Evolutionary conservation across 768 basidiomycete species (phyloP), one percentile per base, ranked within the genome.

Genomic region (Artomyces pyxidatus): DNA sequence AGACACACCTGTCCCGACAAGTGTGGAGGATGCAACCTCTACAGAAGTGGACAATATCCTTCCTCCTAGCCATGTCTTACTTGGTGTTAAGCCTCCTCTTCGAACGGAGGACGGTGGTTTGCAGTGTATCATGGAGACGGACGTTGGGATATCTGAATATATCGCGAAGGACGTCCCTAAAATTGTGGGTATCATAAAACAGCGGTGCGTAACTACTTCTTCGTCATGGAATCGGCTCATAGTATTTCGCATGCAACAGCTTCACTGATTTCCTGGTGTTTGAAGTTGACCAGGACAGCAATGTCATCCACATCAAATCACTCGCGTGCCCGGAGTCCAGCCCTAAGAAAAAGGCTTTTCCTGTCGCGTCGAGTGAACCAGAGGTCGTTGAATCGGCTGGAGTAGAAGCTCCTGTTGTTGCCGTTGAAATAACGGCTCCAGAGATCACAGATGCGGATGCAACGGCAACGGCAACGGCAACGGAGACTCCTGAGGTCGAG

Each of bases 221-320:
- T 16, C 26, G 22, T 27, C 42, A 29, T 25, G 6, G 43, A 28
- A 43, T n/a, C 17, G 49, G 44, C 28, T 44, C 22, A 19, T 27
- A 47, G 47, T 49, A 55, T 29, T 54, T 32, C 2, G 17, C 19
- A 40, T 14, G 35, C 27, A 45, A 23, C 60, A 96, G 94, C 59
- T 98, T 98, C 65, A 95, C 95, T 35, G 96, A 99, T 66, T 99
- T 99, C 63, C 59, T 98, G 59, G 96, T 99, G 17, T 86, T 77
- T 59, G 96, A 99, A 68, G 84, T 99, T 27, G 83, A 88, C 60
- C 75, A 81, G 51, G 83, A 89, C 55, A 77, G 83, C 38, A 79
- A 87, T 54, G 83, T 89, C 7, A 69, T 96, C 16, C 85, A 88
- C 60, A 61, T 99, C 28, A 89, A 88, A 62, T 78, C 81, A 46